Conservation (phyloP, 2,329 filamentous ascomycete genomes). For the Arthrocladium fulminans region DNA sequence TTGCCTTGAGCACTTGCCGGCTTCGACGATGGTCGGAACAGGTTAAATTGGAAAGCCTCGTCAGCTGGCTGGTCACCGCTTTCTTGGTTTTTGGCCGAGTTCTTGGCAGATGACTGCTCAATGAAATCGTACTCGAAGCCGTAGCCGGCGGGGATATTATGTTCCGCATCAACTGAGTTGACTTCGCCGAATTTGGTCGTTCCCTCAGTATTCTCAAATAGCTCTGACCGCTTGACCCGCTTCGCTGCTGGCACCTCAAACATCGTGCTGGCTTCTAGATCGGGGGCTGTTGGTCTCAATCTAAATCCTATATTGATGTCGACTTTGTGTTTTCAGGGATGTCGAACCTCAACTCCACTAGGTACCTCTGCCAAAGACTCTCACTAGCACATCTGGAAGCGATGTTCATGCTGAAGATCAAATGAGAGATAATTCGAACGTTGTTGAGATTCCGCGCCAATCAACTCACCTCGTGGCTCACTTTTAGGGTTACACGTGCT, state of each 20-base stretch:
- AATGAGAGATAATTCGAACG: not conserved
- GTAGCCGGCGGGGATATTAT: slow-evolving; percentile 8
- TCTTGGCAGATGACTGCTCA: slow-evolving; percentile 1
- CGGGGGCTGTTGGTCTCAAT: too few relatives aligned
- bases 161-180: not conserved
- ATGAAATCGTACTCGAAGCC: slow-evolving; percentile 22
- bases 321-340: too few relatives aligned
- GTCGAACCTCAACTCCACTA: too few relatives aligned
- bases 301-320: too few relatives aligned
- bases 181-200: not conserved
- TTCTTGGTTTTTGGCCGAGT: not conserved
- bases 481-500: not conserved
- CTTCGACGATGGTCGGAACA: slow-evolving; percentile 12
- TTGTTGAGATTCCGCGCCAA: slow-evolving; percentile 2
- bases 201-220: not conserved
- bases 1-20: not conserved
- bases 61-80: slow-evolving; percentile 10
- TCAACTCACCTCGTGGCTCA: not conserved
- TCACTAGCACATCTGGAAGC: too few relatives aligned
- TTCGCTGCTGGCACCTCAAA: slow-evolving; percentile 10
- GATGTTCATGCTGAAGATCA: too few relatives aligned
- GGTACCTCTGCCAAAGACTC: too few relatives aligned
- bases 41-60: slow-evolving; percentile 18
- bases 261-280: not conserved
- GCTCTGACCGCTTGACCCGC: slow-evolving; percentile 6